Evolutionary conservation across 1,139 yeast species (phyloP).

Genomic region (Chernovozyma sophiae-reginae): DNA sequence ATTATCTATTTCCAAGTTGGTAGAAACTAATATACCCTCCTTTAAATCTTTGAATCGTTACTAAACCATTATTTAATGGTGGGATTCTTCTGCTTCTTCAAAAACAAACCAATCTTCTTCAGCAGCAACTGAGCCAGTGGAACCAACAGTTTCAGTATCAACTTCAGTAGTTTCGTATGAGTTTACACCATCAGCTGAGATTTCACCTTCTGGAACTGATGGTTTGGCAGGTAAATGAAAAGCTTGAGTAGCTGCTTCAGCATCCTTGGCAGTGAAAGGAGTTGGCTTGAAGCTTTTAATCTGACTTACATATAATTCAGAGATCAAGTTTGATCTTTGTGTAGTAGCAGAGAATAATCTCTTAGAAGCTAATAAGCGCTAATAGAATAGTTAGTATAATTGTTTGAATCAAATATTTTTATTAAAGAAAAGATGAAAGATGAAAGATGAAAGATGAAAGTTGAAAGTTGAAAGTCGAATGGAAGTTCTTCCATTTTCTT

Average conservation of each 20-base stretch:
- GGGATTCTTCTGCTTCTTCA: slow-evolving; percentile 66
- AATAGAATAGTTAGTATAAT: neutral
- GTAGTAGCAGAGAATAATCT: slow-evolving; percentile 45
- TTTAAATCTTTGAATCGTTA: slow-evolving; percentile 2
- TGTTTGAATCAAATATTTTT: too few relatives aligned
- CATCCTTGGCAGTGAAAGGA: slow-evolving; percentile 66
- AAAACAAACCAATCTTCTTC: slow-evolving; percentile 83
- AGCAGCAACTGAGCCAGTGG: slow-evolving; percentile 37
- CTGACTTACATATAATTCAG: slow-evolving; percentile 84
- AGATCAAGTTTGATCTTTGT: slow-evolving; percentile 58
- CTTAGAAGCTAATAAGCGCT: slow-evolving; percentile 7
- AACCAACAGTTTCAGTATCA: slow-evolving; percentile 52
- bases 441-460: too few relatives aligned
- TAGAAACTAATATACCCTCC: slow-evolving; percentile 12
- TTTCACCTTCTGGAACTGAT: slow-evolving; percentile 65
- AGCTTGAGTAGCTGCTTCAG: slow-evolving; percentile 74
- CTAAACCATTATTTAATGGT: slow-evolving; percentile 4
- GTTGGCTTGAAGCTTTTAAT: slow-evolving; percentile 86
- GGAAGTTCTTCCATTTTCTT: too few relatives aligned
- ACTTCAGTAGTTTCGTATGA: slow-evolving; percentile 74
- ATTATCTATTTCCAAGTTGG: slow-evolving; percentile 1
- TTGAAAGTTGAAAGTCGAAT: too few relatives aligned
- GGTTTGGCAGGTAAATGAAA: slow-evolving; percentile 81
- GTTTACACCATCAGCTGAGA: slow-evolving; percentile 68
- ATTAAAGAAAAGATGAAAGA: too few relatives aligned